These are phyloP conservation scores for Mayamaea pseudoterrestris DNA, from an alignment of 108 stramenopile species.

Conservation along the genomic window DNA sequence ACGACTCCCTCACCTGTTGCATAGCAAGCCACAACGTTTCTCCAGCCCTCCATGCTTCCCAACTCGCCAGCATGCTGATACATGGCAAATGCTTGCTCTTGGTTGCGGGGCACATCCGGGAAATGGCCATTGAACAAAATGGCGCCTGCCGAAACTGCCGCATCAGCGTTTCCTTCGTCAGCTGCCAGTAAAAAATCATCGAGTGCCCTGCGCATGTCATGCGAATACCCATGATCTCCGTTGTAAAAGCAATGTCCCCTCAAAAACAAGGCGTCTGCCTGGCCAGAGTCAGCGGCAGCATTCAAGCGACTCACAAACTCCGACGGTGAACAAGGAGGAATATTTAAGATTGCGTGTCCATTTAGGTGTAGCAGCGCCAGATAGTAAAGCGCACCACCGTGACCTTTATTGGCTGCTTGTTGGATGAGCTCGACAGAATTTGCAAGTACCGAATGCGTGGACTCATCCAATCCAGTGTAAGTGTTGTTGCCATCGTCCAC, in stretches of 20 bases:
- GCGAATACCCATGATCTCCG: constrained; percentile 49
- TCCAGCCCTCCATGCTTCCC: constrained; percentile 71
- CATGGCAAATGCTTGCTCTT: constrained; percentile 53
- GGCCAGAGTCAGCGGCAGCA: constrained; percentile 34
- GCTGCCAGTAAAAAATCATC: constrained; percentile 51
- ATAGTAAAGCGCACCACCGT: constrained; percentile 66
- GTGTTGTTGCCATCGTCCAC: constrained; percentile 95
- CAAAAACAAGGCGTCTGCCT: constrained; percentile 57
- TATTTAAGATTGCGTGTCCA: constrained; percentile 30
- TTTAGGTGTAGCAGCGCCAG: constrained; percentile 49
- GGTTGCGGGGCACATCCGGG: constrained; percentile 39
- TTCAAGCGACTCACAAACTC: constrained; percentile 21
- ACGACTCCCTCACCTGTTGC: constrained; percentile 63
- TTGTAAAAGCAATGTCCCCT: constrained; percentile 47
- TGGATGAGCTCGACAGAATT: constrained; percentile 17
- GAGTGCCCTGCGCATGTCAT: constrained; percentile 27
- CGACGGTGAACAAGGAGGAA: constrained; percentile 22
- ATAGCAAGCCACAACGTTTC: constrained; percentile 76
- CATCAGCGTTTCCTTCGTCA: constrained; percentile 53
- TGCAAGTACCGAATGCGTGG: neutral
- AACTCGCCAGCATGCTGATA: constrained; percentile 76
- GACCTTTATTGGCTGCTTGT: constrained; percentile 34
- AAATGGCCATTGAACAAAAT: constrained; percentile 39
- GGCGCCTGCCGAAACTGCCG: constrained; percentile 75
- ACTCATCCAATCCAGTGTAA: constrained; percentile 86